Conservation (phyloP, 2,329 filamentous ascomycete genomes). For the Hymenoscyphus fraxineus region DNA sequence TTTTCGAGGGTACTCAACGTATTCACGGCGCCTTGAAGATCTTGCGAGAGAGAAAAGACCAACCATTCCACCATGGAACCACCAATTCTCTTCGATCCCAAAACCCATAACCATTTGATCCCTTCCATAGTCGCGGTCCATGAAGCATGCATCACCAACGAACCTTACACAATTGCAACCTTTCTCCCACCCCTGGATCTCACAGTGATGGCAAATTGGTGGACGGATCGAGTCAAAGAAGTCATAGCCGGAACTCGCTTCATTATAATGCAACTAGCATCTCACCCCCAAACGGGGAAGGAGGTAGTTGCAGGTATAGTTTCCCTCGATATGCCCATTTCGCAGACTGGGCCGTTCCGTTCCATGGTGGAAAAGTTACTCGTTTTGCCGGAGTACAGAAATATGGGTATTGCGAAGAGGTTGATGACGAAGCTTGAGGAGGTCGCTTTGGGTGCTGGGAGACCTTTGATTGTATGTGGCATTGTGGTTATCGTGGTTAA, state of each 20-base stretch:
- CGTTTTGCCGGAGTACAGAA: slow-evolving; percentile 48
- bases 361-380: slow-evolving; percentile 56
- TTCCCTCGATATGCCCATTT: slow-evolving; percentile 48
- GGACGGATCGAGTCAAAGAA: slow-evolving; percentile 51
- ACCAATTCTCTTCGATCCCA: slow-evolving; percentile 40
- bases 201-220: slow-evolving; percentile 53
- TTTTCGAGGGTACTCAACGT: background rate
- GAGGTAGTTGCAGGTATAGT: slow-evolving; percentile 52
- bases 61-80: slow-evolving; percentile 11
- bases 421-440: slow-evolving; percentile 53
- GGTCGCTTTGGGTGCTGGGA: slow-evolving; percentile 47
- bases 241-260: slow-evolving; percentile 43
- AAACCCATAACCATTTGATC: slow-evolving; percentile 48
- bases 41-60: background rate
- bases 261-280: slow-evolving; percentile 50
- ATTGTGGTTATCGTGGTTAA: background rate
- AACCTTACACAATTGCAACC: slow-evolving; percentile 51
- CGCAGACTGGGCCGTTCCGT: slow-evolving; percentile 54
- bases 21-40: background rate
- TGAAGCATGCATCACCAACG: slow-evolving; percentile 52
- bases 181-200: slow-evolving; percentile 58
- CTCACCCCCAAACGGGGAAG: slow-evolving; percentile 37
- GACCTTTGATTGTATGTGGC: slow-evolving; percentile 50
- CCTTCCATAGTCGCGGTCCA: slow-evolving; percentile 56
- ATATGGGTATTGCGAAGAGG: slow-evolving; percentile 47